Base-by-base conservation (phyloP, 176 grass and related monocot species). In the Tillandsia leiboldiana region DNA sequence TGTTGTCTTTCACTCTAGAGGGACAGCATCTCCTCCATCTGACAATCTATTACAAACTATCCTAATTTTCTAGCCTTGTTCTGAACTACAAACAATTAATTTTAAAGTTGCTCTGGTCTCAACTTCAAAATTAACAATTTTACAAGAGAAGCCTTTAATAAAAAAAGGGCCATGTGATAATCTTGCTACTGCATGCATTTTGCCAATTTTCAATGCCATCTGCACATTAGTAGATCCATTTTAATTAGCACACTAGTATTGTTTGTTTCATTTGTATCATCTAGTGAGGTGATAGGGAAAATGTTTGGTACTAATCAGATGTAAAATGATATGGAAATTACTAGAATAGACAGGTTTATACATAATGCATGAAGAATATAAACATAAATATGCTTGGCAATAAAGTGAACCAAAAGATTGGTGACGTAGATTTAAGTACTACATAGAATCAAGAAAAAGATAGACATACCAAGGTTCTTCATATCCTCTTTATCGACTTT, bases 401-500 rank as follows among this genome's bases (percentile, higher is more conserved):
- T 61, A 20, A 6, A 10, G n/a, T 23, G 22, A 10, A 61, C 7
- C 56, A 61, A 61, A 20, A 61, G 4, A 61, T 61, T 23, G 56
- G 56, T 33, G 14, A 10, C 12, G 56, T 24, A 67, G 48, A 18
- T 51, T 49, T 24, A 54, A 18, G 11, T 12, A 48, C 56, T 74
- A 73, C 10, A 61, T 58, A n/a, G 12, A 75, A 51, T 63, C 63
- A 47, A 50, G 26, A 48, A 73, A 73, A 64, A 64, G 59, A 65
- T 23, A 57, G n/a, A 26, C 78, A 70, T 73, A 91, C 88, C 49
- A 61, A 66, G 42, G 75, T 50, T 84, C 68, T 82, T 91, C 12
- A 68, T 75, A 48, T 91, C 88, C 8, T 87, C 88, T 87, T 91
- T 87, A 74, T 85, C 85, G 22, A 24, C 47, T 82, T 91, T 91